Conservation (phyloP, 129 eudicot species). For the Glebionis coronaria region DNA sequence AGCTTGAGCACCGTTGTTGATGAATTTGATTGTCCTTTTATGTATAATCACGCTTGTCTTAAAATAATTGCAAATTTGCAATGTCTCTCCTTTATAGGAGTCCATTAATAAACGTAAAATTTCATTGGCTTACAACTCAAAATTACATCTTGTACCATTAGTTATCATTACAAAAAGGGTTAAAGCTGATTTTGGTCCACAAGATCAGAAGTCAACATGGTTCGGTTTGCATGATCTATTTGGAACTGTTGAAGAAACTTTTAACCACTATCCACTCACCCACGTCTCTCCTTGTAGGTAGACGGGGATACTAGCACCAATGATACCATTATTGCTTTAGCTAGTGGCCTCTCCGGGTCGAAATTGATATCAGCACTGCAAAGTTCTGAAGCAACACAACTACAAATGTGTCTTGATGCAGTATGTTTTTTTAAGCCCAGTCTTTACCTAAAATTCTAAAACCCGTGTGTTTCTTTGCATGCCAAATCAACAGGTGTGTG, state of each 20-base stretch:
- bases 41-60: too few relatives aligned
- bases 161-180: background rate
- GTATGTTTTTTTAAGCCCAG: slow-evolving; percentile 37
- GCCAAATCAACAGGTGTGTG: background rate
- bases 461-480: background rate
- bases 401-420: slow-evolving; percentile 89
- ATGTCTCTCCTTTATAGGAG: background rate
- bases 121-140: background rate
- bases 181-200: background rate
- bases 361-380: slow-evolving; percentile 51
- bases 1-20: background rate
- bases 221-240: slow-evolving; percentile 5
- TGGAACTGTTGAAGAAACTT: background rate
- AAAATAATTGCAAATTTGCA: background rate
- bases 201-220: background rate
- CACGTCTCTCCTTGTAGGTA: slow-evolving; percentile 67
- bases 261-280: background rate
- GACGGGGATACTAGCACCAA: slow-evolving; percentile 99
- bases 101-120: too few relatives aligned
- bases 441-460: background rate
- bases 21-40: background rate
- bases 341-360: slow-evolving; percentile 93
- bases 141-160: slow-evolving; percentile 8
- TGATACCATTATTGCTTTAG: slow-evolving; percentile 92
- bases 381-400: slow-evolving; percentile 61